A percentile compares a stretch with the other conserved stretches of the same genome.
These are phyloP conservation scores for Cudoniella acicularis DNA, from an alignment of 495 filamentous ascomycete species.

Conservation along the genomic window DNA sequence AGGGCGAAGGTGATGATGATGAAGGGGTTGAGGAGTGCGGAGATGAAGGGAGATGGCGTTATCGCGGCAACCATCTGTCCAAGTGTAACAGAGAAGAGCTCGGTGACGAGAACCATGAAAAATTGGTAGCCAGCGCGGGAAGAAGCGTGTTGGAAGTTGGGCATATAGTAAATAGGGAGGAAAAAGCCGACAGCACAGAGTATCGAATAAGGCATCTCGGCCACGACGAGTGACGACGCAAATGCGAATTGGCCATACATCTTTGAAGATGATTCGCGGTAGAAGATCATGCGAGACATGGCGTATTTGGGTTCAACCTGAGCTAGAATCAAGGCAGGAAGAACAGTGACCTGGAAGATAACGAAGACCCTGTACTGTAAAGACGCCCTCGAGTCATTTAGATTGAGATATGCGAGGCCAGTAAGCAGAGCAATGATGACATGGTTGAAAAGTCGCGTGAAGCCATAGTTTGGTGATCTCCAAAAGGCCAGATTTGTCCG, in stretches of 20 bases:
- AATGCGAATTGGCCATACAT: constrained; percentile 66
- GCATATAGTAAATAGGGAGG: constrained; percentile 23
- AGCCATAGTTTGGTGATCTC: constrained; percentile 68
- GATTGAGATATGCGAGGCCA: constrained; percentile 74
- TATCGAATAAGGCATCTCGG: constrained; percentile 68
- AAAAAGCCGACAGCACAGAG: constrained; percentile 44
- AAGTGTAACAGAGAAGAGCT: constrained; percentile 69
- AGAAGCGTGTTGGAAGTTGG: constrained; percentile 30
- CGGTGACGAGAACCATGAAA: constrained; percentile 65
- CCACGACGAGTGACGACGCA: constrained; percentile 59
- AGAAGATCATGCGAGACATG: constrained; percentile 59
- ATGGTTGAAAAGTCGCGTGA: constrained; percentile 72
- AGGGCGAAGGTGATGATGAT: constrained; percentile 62
- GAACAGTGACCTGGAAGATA: constrained; percentile 68
- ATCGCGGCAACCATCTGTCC: constrained; percentile 75
- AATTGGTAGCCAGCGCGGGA: constrained; percentile 75
- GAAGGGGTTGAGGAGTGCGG: constrained; percentile 61
- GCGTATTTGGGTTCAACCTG: constrained; percentile 63
- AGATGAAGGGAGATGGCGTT: constrained; percentile 67
- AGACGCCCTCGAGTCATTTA: constrained; percentile 61
- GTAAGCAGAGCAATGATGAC: constrained; percentile 76
- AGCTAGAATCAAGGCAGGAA: constrained; percentile 32
- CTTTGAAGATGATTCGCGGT: constrained; percentile 65
- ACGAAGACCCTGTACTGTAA: constrained; percentile 81
- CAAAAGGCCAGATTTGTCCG: constrained; percentile 69